phyloP scores from a whole-genome alignment of 192 early-diverging fungal genomes.

The Coemansia asiatica region DNA sequence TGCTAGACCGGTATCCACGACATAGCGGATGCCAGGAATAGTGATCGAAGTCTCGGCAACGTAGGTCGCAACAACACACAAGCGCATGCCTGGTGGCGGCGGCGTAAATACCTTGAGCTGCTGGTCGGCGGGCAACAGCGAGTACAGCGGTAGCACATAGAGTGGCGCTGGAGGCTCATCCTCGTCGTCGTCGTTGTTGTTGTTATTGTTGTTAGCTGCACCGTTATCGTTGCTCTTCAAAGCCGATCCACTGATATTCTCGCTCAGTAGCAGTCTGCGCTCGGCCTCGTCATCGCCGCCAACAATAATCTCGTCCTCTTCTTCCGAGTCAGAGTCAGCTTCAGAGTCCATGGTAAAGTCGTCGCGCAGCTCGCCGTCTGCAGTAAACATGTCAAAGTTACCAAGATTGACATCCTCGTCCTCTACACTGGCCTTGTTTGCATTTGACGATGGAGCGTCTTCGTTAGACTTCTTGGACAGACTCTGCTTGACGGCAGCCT shows the following conservation, averaged over 20 bases:
- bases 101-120: conserved; percentile 91
- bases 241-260: conserved; percentile 36
- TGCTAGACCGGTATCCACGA: conserved; percentile 92
- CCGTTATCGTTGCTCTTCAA: background rate
- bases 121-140: conserved; percentile 83
- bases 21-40: conserved; percentile 92
- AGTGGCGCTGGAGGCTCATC: conserved; percentile 62
- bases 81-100: conserved; percentile 81
- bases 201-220: background rate
- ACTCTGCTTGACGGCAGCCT: conserved; percentile 7
- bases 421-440: conserved; percentile 49
- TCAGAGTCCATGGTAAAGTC: conserved; percentile 55
- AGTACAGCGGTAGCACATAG: conserved; percentile 96
- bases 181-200: conserved; percentile 33
- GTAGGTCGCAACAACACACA: conserved; percentile 96
- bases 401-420: conserved; percentile 59
- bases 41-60: conserved; percentile 99
- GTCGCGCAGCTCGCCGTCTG: conserved; percentile 53
- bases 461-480: conserved; percentile 12
- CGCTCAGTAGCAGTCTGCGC: conserved; percentile 52
- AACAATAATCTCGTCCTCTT: conserved; percentile 41
- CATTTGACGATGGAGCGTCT: conserved; percentile 35
- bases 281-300: conserved; percentile 68
- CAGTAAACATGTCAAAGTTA: conserved; percentile 20
- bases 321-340: conserved; percentile 65